Evolutionary conservation across 805 yeast genomes (phyloP).

Genomic region (Ogataea salicorniae): DNA sequence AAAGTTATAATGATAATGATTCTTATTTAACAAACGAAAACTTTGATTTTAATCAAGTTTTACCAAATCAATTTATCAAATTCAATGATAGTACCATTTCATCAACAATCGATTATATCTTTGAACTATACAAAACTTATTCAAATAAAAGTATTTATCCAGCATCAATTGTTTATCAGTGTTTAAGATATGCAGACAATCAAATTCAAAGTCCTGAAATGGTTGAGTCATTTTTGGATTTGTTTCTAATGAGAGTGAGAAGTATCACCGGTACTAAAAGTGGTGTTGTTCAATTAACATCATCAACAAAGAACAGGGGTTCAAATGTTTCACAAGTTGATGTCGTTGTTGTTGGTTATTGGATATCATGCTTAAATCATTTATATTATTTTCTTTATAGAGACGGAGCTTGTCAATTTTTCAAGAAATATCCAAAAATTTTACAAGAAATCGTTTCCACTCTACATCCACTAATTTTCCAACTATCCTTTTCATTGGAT

Average conservation of each 20-base stretch:
- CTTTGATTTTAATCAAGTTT: conserved; percentile 52
- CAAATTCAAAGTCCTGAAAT: conserved; percentile 50
- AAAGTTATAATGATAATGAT: conserved; percentile 28
- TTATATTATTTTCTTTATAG: conserved; percentile 71
- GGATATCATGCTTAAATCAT: conserved; percentile 80
- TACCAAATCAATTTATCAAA: conserved; percentile 55
- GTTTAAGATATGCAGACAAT: conserved; percentile 62
- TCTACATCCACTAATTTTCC: conserved; percentile 58
- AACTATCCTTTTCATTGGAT: conserved; percentile 61
- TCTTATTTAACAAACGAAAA: conserved; percentile 28
- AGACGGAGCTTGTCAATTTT: conserved; percentile 50
- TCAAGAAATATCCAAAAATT: conserved; percentile 48
- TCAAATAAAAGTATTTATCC: conserved; percentile 54
- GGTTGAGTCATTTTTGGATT: conserved; percentile 53
- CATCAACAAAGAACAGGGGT: neutral
- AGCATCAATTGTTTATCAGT: conserved; percentile 65
- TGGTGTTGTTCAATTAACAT: conserved; percentile 39
- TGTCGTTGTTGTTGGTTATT: conserved; percentile 70
- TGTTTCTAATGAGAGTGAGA: conserved; percentile 57
- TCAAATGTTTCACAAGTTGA: conserved; percentile 41
- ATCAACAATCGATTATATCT: conserved; percentile 42
- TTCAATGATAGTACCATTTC: conserved; percentile 58
- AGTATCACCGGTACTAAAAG: conserved; percentile 55
- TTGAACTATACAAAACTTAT: conserved; percentile 37
- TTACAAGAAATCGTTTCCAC: conserved; percentile 55